Evolutionary conservation across 345 rosid genomes (phyloP), one percentile per base, ranked within the genome.

Genomic region (Pistacia integerrima): DNA sequence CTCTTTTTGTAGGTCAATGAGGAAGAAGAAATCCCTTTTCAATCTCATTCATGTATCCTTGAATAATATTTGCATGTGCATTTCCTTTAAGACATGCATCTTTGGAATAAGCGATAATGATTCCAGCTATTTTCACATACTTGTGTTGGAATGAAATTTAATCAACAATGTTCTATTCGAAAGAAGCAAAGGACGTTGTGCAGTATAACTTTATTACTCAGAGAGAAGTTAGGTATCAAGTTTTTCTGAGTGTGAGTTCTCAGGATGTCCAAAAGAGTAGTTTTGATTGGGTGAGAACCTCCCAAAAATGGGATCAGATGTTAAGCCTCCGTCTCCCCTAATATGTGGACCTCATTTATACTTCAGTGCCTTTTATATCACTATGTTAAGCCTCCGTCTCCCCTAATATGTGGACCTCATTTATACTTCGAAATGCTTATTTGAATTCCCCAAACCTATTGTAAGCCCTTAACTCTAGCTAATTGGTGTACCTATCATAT

Each of bases 41-140:
- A 85, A 52, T 80, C 87, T 28, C 79, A 81, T 76, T 82, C 84
- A 66, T 81, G 98, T 95, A 93, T 95, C 98, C 97, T 89, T 82
- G 2, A 61, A n/a, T 71, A 7, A n/a, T 58, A 48, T 62, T 44
- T 11, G 48, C 68, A 54, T 56, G 74, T 74, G 52, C 57, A 16
- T 73, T 74, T 74, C 55, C 38, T 75, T 60, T 61, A 49, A 71
- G 28, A 11, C 55, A 56, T 17, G 18, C 46, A 30, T 72, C 59
- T 65, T 72, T 70, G 61, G 52, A 4, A 7, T 46, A 70, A 52
- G 38, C n/a, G 41, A 64, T 30, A 17, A 61, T 46, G 25, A 61
- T 48, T 59, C 13, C 0, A 58, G 58, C 57, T 8, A 61, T 44
- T 33, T 52, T 49, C 36, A 25, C 25, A 25, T 25, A 30, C 64